Evolutionary conservation across 495 filamentous ascomycete species (phyloP), one percentile per base, ranked within the genome.

Genomic region (Xylaria curta): DNA sequence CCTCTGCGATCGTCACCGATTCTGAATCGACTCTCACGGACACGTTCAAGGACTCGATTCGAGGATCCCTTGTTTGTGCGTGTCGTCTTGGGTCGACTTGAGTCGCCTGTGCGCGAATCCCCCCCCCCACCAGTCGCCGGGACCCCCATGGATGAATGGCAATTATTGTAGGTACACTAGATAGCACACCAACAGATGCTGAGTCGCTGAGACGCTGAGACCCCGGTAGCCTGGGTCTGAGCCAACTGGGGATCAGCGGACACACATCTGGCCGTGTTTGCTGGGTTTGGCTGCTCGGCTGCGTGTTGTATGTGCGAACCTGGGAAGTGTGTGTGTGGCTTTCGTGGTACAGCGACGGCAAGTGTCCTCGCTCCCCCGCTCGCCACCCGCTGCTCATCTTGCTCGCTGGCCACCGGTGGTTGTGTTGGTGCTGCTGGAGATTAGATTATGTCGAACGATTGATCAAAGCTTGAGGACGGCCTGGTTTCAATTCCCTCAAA

Each of bases 201-300:
- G n/a, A 63, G 38, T 44, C 60, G n/a, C 60, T 63, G 60, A 13
- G n/a, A 63, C 38, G 5, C 36, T n/a, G 59, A 26, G 19, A 44
- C 47, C 65, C 65, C 19, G 53, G 65, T 58, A 68, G 33, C 40
- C 26, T 36, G n/a, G 66, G 33, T 28, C 38, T 44, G 66, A 46
- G 36, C 66, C 53, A 21, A 68, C 51, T 68, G 51, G 66, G 66
- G 62, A 31, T n/a, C 53, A 15, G 42, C 24, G 38, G 38, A 47
- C 53, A 33, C 66, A 58, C 54, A 58, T 54, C 40, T 56, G 49
- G 65, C 56, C 58, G 58, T 70, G 59, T 70, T 70, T 70, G 68
- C 68, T 61, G 58, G 36, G 36, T 38, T 38, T 31, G 28, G 28
- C 28, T 31, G 28, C 28, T 31, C 28, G 36, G 36, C 36, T 70